Percentiles rank a stretch among this genome's conserved stretches.
Evolutionary conservation across 352 stramenopile genomes (phyloP).

Genomic region (Pythium utonaiense): DNA sequence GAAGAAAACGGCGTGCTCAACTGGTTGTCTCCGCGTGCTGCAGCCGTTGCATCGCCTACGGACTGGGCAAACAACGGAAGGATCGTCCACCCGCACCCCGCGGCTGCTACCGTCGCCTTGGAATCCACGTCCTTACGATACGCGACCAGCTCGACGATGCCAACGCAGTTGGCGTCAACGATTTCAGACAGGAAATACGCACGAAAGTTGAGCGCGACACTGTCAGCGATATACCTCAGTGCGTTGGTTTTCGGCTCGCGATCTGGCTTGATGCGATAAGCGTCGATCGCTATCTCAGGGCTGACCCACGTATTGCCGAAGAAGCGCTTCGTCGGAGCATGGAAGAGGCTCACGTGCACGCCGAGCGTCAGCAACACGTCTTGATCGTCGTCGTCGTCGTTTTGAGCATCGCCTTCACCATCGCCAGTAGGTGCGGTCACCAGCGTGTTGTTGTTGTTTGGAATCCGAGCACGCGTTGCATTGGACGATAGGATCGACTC

Average conservation of each 20-base stretch:
- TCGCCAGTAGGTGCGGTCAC: background rate
- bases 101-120: slow-evolving; percentile 59
- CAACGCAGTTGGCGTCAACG: slow-evolving; percentile 87
- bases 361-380: slow-evolving; percentile 60
- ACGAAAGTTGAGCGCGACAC: slow-evolving; percentile 54
- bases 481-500: slow-evolving; percentile 34
- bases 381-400: slow-evolving; percentile 40
- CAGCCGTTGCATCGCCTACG: slow-evolving; percentile 6
- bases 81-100: slow-evolving; percentile 91
- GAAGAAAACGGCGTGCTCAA: slow-evolving; percentile 29
- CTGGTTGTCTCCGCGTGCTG: background rate
- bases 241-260: slow-evolving; percentile 40
- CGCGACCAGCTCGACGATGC: slow-evolving; percentile 91
- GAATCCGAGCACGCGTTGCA: background rate
- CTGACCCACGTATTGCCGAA: slow-evolving; percentile 92
- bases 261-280: slow-evolving; percentile 46
- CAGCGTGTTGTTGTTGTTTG: slow-evolving; percentile 23
- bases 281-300: slow-evolving; percentile 53
- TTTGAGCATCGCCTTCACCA: slow-evolving; percentile 19
- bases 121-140: slow-evolving; percentile 82
- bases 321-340: slow-evolving; percentile 79
- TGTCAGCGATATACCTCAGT: slow-evolving; percentile 50
- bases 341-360: slow-evolving; percentile 89
- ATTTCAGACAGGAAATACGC: slow-evolving; percentile 86
- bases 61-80: slow-evolving; percentile 81